Evolutionary conservation across 345 rosid species (phyloP).

Genomic region (Arabidopsis arenosa): DNA sequence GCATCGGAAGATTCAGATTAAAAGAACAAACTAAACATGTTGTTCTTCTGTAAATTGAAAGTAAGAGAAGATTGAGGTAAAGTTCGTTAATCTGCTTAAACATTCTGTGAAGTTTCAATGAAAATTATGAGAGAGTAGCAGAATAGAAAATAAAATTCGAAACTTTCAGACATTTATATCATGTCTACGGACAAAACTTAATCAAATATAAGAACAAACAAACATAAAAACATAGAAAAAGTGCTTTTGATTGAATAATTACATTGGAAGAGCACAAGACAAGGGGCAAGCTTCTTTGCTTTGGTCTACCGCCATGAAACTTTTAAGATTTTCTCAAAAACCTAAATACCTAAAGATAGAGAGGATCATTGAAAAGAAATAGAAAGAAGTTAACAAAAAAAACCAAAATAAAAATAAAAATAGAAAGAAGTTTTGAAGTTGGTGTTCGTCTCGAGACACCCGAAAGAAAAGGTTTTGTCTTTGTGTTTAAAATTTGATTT

Average conservation of each 20-base stretch:
- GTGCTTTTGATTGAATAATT: neutral
- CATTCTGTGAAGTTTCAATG: neutral
- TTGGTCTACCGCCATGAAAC: conserved; percentile 21
- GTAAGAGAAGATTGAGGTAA: neutral
- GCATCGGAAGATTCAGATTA: conserved; percentile 15
- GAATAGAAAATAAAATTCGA: neutral
- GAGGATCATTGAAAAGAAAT: conserved; percentile 1
- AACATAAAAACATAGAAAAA: neutral
- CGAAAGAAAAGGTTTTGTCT: conserved; percentile 42
- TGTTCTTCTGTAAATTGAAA: neutral
- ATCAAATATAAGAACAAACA: neutral
- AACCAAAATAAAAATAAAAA: neutral
- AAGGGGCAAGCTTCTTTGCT: conserved; percentile 28
- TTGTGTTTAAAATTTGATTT: conserved; percentile 28
- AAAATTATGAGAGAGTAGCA: neutral
- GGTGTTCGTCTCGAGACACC: conserved; percentile 44
- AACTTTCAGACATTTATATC: neutral
- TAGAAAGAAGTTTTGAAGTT: neutral
- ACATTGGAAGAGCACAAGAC: conserved; percentile 33
- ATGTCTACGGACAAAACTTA: neutral
- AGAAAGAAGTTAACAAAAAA: neutral
- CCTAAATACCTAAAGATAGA: neutral
- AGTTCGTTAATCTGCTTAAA: neutral
- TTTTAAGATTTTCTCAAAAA: conserved; percentile 9
- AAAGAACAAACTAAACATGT: neutral